phyloP scores from a whole-genome alignment of 306 rosid genomes.

The Oxytropis ochrocephala region DNA sequence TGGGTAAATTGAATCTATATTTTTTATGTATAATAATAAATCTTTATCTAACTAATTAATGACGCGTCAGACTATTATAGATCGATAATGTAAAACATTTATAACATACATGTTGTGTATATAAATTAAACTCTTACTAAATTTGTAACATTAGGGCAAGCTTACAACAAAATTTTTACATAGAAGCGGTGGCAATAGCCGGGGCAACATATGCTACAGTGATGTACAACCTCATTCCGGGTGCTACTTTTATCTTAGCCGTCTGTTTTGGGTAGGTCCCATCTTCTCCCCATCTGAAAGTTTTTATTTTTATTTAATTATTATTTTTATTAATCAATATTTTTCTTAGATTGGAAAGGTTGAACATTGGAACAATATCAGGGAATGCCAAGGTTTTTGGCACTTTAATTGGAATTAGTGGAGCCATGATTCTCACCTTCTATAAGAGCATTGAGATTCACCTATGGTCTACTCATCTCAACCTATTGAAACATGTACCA shows the following conservation, averaged over 20 bases:
- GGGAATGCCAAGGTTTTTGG: conserved; percentile 27
- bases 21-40: neutral
- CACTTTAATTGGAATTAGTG: conserved; percentile 17
- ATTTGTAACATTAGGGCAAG: conserved; percentile 14
- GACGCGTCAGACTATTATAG: no score
- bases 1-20: neutral
- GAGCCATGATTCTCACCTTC: conserved; percentile 30
- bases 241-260: conserved; percentile 22
- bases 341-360: conserved; percentile 15
- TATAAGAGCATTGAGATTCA: conserved; percentile 19
- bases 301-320: neutral
- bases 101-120: no score
- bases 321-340: neutral
- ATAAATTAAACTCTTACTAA: no score
- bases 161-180: conserved; percentile 23
- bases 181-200: conserved; percentile 10
- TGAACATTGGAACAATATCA: neutral
- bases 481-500: neutral
- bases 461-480: conserved; percentile 15
- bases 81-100: no score
- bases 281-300: neutral
- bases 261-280: conserved; percentile 8
- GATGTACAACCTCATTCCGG: conserved; percentile 20
- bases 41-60: no score
- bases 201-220: conserved; percentile 21